Conservation (phyloP, 1,284 basidiomycete species). For the Malassezia furfur region DNA sequence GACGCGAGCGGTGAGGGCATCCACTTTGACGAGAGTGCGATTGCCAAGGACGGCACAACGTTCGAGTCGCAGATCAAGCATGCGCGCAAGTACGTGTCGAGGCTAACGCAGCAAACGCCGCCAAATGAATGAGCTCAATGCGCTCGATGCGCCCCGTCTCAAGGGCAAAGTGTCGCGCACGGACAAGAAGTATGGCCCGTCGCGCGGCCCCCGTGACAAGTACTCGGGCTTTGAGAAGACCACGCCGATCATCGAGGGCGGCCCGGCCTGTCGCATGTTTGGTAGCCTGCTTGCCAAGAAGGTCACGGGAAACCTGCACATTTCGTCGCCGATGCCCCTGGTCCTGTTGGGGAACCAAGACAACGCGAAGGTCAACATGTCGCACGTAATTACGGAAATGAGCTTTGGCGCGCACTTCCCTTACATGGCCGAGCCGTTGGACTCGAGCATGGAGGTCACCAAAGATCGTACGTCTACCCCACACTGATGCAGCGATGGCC, state of each 20-base stretch:
- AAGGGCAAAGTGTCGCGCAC: not conserved
- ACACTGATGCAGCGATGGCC: not conserved
- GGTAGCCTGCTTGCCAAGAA: slow-evolving; percentile 78
- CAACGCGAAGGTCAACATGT: slow-evolving; percentile 77
- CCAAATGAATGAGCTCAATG: not conserved
- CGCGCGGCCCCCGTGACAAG: slow-evolving; percentile 53
- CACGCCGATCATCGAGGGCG: slow-evolving; percentile 39
- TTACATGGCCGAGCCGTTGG: slow-evolving; percentile 84
- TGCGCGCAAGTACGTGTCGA: slow-evolving; percentile 13
- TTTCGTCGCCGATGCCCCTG: slow-evolving; percentile 51
- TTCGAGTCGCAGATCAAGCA: slow-evolving; percentile 51
- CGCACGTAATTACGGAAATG: slow-evolving; percentile 90
- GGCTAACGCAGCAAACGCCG: slow-evolving; percentile 53
- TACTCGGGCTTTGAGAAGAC: slow-evolving; percentile 40
- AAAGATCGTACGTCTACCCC: slow-evolving; percentile 51
- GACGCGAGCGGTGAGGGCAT: slow-evolving; percentile 86
- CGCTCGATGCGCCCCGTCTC: not conserved
- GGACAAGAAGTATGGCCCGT: not conserved
- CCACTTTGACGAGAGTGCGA: slow-evolving; percentile 65
- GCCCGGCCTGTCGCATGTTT: slow-evolving; percentile 68
- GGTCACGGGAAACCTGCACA: slow-evolving; percentile 61
- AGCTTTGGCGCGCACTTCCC: slow-evolving; percentile 95
- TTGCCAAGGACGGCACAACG: slow-evolving; percentile 64
- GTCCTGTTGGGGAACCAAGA: slow-evolving; percentile 74
- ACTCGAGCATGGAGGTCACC: slow-evolving; percentile 67